A percentile compares a stretch with the other conserved stretches of the same genome.
Conservation (phyloP, 1,284 basidiomycete species). For the Athelia sp. region DNA sequence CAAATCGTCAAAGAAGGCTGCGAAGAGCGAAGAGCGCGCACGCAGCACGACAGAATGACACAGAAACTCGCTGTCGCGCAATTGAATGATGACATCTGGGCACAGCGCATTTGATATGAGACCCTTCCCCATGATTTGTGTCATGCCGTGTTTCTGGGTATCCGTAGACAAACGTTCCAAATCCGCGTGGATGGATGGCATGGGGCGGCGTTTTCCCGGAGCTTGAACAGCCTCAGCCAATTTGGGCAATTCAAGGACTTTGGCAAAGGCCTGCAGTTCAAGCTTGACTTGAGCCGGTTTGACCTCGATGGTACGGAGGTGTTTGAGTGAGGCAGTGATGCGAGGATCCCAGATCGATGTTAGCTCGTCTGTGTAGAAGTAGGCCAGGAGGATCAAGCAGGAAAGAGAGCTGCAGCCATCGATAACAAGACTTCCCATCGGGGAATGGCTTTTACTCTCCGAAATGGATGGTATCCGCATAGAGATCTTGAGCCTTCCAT, state of each 20-base stretch:
- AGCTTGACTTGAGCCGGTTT: constrained; percentile 48
- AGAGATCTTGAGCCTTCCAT: constrained; percentile 26
- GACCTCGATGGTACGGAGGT: constrained; percentile 36
- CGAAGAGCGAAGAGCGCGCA: constrained; percentile 83
- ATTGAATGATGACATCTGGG: constrained; percentile 73
- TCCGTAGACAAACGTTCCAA: constrained; percentile 41
- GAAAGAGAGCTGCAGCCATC: constrained; percentile 59
- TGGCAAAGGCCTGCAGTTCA: constrained; percentile 56
- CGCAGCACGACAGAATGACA: constrained; percentile 78
- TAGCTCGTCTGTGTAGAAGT: constrained; percentile 85
- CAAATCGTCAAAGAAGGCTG: constrained; percentile 78
- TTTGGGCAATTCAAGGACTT: constrained; percentile 47
- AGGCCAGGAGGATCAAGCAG: constrained; percentile 76
- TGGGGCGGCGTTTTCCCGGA: constrained; percentile 43
- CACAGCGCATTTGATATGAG: constrained; percentile 22
- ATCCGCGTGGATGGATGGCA: constrained; percentile 42
- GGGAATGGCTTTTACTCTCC: constrained; percentile 15
- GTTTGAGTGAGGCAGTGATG: constrained; percentile 46
- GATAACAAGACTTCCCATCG: constrained; percentile 29
- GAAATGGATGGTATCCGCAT: constrained; percentile 22
- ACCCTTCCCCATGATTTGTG: constrained; percentile 7
- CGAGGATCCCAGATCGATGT: constrained; percentile 85
- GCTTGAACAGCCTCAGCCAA: constrained; percentile 52
- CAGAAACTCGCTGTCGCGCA: constrained; percentile 66
- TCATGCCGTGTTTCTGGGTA: constrained; percentile 18